These are phyloP conservation scores for Pleurotus platypus DNA, from an alignment of 768 basidiomycete species.

Conservation along the genomic window DNA sequence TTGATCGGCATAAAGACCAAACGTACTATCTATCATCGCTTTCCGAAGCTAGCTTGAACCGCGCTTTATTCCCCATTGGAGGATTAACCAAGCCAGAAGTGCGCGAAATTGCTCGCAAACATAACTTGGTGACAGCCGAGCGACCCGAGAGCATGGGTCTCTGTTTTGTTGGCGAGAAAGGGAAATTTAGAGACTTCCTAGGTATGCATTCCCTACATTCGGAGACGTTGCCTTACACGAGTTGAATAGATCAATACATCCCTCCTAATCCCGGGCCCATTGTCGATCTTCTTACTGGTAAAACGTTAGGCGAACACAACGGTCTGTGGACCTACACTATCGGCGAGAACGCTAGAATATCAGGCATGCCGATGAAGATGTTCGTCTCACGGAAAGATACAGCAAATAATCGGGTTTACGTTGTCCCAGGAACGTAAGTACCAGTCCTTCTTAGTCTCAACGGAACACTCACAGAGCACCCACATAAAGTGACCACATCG, in stretches of 20 bases:
- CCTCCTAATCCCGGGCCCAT: slow-evolving; percentile 67
- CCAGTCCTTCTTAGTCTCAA: not conserved
- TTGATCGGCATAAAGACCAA: slow-evolving; percentile 79
- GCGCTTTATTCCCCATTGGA: slow-evolving; percentile 80
- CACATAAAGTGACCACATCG: slow-evolving; percentile 51
- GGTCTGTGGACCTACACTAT: slow-evolving; percentile 87
- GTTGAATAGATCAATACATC: slow-evolving; percentile 70
- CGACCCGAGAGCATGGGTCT: slow-evolving; percentile 90
- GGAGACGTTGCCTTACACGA: not conserved
- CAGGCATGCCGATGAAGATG: slow-evolving; percentile 56
- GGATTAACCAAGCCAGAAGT: slow-evolving; percentile 66
- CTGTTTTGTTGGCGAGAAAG: slow-evolving; percentile 88
- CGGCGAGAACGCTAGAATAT: slow-evolving; percentile 72
- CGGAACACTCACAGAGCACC: too few relatives aligned
- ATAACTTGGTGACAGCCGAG: slow-evolving; percentile 65
- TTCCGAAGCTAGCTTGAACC: slow-evolving; percentile 55
- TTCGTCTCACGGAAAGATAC: slow-evolving; percentile 75
- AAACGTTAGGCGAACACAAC: slow-evolving; percentile 53
- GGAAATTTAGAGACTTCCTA: slow-evolving; percentile 68
- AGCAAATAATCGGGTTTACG: slow-evolving; percentile 60
- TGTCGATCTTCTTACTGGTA: slow-evolving; percentile 51
- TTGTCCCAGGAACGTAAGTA: slow-evolving; percentile 70
- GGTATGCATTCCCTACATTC: slow-evolving; percentile 34
- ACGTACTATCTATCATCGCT: slow-evolving; percentile 87
- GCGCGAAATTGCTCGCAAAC: slow-evolving; percentile 61